Base-by-base conservation (phyloP, 2,329 filamentous ascomycete genomes). In the Colletotrichum chrysophilum region DNA sequence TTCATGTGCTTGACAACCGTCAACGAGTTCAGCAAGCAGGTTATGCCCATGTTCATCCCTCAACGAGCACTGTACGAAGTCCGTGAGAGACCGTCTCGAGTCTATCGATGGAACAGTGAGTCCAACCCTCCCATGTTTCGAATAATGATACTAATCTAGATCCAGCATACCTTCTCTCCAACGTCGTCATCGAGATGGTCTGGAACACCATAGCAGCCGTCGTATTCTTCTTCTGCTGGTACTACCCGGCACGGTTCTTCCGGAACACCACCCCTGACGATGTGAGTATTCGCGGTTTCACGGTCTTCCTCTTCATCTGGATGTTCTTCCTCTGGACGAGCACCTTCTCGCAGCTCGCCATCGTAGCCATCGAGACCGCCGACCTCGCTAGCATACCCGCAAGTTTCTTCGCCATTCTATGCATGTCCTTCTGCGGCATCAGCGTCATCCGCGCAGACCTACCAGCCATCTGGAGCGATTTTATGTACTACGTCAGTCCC, bases 1-100 rank as follows among this genome's bases (percentile, higher is more conserved):
- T 94, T 94, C 83, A 92, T 94, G 91, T 85, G 93, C 62, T 84
- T 91, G 76, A 93, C 91, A n/a, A 91, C 94, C 80, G 94, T 94
- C 80, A 89, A 90, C 64, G 88, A 90, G 67, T 84, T 93, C 38
- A 88, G 89, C 6, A 89, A 92, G 75, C 91, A 93, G 76, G 90
- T 92, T n/a, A 94, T 94, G 92, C 92, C 93, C 5, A 91, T 93
- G 78, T 94, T 94, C 78, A 89, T 94, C 61, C 90, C 90, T 0
- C 92, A 94, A 79, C 90, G 93, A 36, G 87, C 90, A 1, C 84
- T 94, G 0, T 94, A 94, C 80, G 93, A 94, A 82, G 91, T 91
- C 6, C 91, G 92, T 21, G 93, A 94, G 82, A 88, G 93, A 2
- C 92, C 93, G 0, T 92, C 90, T 16, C 92, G 93, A 80, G 89